A percentile compares a stretch with the other conserved stretches of the same genome.
These are phyloP conservation scores for Carex kokanica DNA, from an alignment of 176 grass and related monocot genomes.

Conservation along the genomic window DNA sequence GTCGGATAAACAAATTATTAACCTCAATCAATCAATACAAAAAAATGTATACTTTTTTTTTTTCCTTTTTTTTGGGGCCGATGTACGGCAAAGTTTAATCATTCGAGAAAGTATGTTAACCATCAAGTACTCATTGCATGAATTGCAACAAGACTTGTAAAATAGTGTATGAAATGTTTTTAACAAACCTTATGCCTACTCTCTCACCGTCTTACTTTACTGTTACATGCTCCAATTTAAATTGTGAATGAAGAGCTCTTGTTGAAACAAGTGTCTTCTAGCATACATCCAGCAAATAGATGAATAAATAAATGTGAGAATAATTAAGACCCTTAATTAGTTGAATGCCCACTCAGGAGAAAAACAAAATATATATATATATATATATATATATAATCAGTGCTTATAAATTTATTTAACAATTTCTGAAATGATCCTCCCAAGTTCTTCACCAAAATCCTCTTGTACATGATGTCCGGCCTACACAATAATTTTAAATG, in stretches of 20 bases:
- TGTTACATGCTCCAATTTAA: neutral
- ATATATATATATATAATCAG: no score
- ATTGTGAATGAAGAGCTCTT: slow-evolving; percentile 1
- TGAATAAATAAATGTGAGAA: neutral
- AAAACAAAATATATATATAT: no score
- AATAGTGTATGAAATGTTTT: slow-evolving; percentile 40
- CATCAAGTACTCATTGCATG: slow-evolving; percentile 33
- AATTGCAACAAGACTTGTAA: slow-evolving; percentile 33
- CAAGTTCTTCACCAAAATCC: slow-evolving; percentile 81
- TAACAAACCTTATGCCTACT: slow-evolving; percentile 30
- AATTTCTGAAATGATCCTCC: slow-evolving; percentile 58
- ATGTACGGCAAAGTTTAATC: slow-evolving; percentile 32
- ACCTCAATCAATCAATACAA: slow-evolving; percentile 18
- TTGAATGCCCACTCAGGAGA: neutral
- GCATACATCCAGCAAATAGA: neutral
- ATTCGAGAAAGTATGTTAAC: slow-evolving; percentile 31
- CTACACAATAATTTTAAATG: slow-evolving; percentile 37
- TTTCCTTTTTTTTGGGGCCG: slow-evolving; percentile 25
- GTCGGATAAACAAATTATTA: slow-evolving; percentile 38
- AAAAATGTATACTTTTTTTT: slow-evolving; percentile 15
- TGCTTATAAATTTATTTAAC: slow-evolving; percentile 33
- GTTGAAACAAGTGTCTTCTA: neutral
- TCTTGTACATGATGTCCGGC: slow-evolving; percentile 91
- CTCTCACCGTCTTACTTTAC: neutral
- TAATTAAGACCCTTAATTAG: neutral